phyloP scores from a whole-genome alignment of 495 filamentous ascomycete genomes.

The Annulohypoxylon maeteangense region DNA sequence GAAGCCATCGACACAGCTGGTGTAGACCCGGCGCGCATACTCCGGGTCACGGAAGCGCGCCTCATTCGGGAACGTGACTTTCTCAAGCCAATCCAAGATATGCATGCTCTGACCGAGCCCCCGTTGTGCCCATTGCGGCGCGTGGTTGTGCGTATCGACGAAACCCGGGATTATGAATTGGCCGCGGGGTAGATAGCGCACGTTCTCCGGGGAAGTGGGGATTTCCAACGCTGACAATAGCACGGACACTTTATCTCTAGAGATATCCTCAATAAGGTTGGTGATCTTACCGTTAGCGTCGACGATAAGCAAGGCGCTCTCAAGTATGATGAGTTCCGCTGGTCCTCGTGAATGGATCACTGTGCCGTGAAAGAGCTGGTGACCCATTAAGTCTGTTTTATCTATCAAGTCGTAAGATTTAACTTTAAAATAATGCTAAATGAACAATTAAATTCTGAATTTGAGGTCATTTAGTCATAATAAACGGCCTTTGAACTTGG shows the following conservation, averaged over 20 bases:
- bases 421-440: not conserved
- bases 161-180: slow-evolving; percentile 70
- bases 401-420: not conserved
- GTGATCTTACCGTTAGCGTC: slow-evolving; percentile 57
- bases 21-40: slow-evolving; percentile 65
- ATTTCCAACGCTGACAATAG: slow-evolving; percentile 15
- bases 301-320: slow-evolving; percentile 59
- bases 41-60: slow-evolving; percentile 63
- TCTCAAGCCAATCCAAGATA: slow-evolving; percentile 68
- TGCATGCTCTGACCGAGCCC: slow-evolving; percentile 67
- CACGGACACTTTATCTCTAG: slow-evolving; percentile 11
- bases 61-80: slow-evolving; percentile 72
- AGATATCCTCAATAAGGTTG: slow-evolving; percentile 36
- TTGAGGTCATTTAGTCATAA: too few relatives aligned
- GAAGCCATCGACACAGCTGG: slow-evolving; percentile 64
- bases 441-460: too few relatives aligned
- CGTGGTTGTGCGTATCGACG: slow-evolving; percentile 73
- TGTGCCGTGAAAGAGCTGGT: slow-evolving; percentile 61
- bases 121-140: slow-evolving; percentile 71
- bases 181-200: slow-evolving; percentile 57
- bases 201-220: slow-evolving; percentile 14
- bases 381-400: slow-evolving; percentile 2
- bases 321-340: slow-evolving; percentile 58
- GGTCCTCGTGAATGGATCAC: slow-evolving; percentile 61
- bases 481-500: not conserved